Base-by-base conservation (phyloP, 2,329 filamentous ascomycete species). In the Ophiostoma tasmaniense region DNA sequence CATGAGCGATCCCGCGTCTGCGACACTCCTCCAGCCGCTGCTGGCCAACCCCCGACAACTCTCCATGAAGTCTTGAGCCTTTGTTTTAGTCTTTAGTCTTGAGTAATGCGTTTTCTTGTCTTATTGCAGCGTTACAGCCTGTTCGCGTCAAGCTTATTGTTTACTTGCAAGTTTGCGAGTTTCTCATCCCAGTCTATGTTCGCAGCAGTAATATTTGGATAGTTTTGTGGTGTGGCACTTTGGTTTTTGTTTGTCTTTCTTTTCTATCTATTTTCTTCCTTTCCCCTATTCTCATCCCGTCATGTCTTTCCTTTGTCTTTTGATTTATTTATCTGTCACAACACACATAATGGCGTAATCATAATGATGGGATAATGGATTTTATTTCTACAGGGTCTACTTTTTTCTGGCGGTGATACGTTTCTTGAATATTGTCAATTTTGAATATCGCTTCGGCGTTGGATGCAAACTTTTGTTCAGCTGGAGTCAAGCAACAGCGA, bases 351-450 rank as follows among this genome's bases (percentile, higher is more conserved):
- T 65, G 69, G 69, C 67, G 66, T 70, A 68, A 68, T 70, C 39
- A 39, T 70, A 61, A 70, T 70, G 64, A 68, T 50, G 69, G 66
- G 69, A 33, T 50, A 64, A 69, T 70, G 33, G 61, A 64, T 25
- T 64, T 39, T 64, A 33, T 62, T 33, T 62, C 30, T 45, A 45
- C n/a, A n/a, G n/a, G n/a, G n/a, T n/a, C n/a, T n/a, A n/a, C n/a
- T n/a, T n/a, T n/a, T n/a, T n/a, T n/a, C n/a, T n/a, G n/a, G n/a
- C n/a, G n/a, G n/a, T n/a, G n/a, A n/a, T n/a, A n/a, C n/a, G n/a
- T n/a, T n/a, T n/a, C n/a, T n/a, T n/a, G n/a, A n/a, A n/a, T n/a
- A n/a, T n/a, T n/a, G n/a, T n/a, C n/a, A n/a, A n/a, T n/a, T n/a
- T n/a, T n/a, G n/a, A n/a, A n/a, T n/a, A n/a, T n/a, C n/a, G n/a